A percentile compares a stretch with the other conserved stretches of the same genome.
phyloP scores from a whole-genome alignment of 768 basidiomycete genomes.

The Leccinum truebloodii region DNA sequence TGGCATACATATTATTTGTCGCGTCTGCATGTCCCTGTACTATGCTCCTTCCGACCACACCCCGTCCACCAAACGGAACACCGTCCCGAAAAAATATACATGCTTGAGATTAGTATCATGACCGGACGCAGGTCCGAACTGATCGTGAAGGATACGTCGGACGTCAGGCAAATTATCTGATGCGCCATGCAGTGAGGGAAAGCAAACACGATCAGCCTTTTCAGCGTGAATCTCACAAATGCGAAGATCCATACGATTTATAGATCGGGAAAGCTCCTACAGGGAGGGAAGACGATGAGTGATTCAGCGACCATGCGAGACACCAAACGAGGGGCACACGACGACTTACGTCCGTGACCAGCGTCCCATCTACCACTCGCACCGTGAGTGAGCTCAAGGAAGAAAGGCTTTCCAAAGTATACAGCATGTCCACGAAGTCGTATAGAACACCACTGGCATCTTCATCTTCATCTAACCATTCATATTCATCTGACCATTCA shows the following conservation, averaged over 20 bases:
- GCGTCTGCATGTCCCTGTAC: not conserved
- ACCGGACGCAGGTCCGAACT: not conserved
- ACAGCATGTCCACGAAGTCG: not conserved
- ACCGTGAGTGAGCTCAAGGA: not conserved
- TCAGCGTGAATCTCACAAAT: slow-evolving; percentile 1
- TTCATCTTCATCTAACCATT: too few relatives aligned
- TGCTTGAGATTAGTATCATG: not conserved
- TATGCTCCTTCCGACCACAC: slow-evolving; percentile 3
- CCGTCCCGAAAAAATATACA: not conserved
- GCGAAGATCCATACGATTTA: not conserved
- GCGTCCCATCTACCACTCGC: not conserved
- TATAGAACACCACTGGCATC: too few relatives aligned
- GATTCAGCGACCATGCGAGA: not conserved
- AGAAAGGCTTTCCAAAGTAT: not conserved
- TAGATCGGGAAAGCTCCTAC: not conserved
- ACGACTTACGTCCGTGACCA: not conserved
- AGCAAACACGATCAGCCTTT: not conserved
- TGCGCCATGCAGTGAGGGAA: not conserved
- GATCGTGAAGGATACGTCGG: slow-evolving; percentile 1
- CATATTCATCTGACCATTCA: not conserved
- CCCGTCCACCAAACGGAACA: slow-evolving; percentile 5
- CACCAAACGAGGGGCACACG: not conserved
- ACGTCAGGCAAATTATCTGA: not conserved
- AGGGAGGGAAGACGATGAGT: not conserved
- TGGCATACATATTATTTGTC: too few relatives aligned